These are phyloP conservation scores for Trichoderma brevicompactum DNA, from an alignment of 2,329 filamentous ascomycete genomes.

Conservation along the genomic window DNA sequence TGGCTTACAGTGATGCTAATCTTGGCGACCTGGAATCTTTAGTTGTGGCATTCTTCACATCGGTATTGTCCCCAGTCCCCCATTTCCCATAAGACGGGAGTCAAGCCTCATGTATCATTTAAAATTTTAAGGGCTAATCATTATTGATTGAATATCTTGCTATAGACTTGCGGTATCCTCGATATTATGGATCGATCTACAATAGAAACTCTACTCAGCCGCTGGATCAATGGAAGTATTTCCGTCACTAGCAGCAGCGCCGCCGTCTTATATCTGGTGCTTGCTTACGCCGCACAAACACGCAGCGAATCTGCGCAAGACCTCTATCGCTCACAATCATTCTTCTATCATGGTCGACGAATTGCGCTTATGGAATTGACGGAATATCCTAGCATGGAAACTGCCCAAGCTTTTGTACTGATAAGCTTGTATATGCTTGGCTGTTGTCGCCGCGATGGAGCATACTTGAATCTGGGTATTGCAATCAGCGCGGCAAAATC, in stretches of 20 bases:
- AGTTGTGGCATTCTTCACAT: background rate
- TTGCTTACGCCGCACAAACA: background rate
- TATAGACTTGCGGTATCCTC: constrained; percentile 9
- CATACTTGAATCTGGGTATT: constrained; percentile 9
- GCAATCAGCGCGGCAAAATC: constrained; percentile 9
- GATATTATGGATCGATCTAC: constrained; percentile 3
- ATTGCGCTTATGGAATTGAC: constrained; percentile 8
- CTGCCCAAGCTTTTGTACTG: constrained; percentile 1
- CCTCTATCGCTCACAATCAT: background rate
- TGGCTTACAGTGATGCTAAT: constrained; percentile 13
- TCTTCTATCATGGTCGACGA: constrained; percentile 14
- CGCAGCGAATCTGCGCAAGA: constrained; percentile 1
- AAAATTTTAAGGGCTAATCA: too few relatives aligned
- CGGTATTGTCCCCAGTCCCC: background rate
- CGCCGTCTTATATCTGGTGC: constrained; percentile 4
- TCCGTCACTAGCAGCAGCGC: constrained; percentile 4
- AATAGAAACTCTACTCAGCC: background rate
- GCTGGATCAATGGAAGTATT: constrained; percentile 8
- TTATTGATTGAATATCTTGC: background rate
- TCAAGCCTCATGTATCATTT: too few relatives aligned
- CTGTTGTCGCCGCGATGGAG: constrained; percentile 2
- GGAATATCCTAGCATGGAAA: background rate
- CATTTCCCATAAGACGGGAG: too few relatives aligned
- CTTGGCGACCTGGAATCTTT: constrained; percentile 1
- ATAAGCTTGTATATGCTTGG: constrained; percentile 15